Base-by-base conservation (phyloP, 805 yeast species). In the Wickerhamiella siamensis region DNA sequence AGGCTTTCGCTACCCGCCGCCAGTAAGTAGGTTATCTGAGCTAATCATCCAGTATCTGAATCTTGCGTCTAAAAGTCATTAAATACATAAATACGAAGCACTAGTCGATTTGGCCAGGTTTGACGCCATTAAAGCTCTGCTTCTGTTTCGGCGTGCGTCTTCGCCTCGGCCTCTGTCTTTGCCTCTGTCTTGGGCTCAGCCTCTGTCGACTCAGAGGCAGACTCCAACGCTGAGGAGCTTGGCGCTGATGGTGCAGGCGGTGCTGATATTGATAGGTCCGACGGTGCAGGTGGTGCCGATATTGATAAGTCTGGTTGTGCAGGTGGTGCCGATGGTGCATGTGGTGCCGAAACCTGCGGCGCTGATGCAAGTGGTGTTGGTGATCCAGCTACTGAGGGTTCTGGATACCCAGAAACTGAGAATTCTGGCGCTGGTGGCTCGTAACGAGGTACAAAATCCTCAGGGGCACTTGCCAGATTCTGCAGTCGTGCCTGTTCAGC, bases 1-100 rank as follows among this genome's bases (percentile, higher is more conserved):
- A 86, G 77, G 96, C 96, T 69, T 83, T 87, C 86, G 82, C 95
- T 60, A 76, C 95, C 69, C 95, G 95, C 77, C 48, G 55, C 42
- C 47, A 50, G 51, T 49, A 47, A 47, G 39, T 15, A n/a, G n/a
- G n/a, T n/a, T n/a, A n/a, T 16, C 6, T 21, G 16, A 9, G 19
- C 34, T 31, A 15, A 21, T 24, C 19, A 38, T 38, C 16, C n/a
- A 32, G 20, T 20, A 37, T 16, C 17, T 19, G n/a, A 20, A 15
- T 24, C n/a, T n/a, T n/a, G n/a, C n/a, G n/a, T n/a, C n/a, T n/a
- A n/a, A n/a, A n/a, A 18, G n/a, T 12, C 20, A 37, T 10, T 22
- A 16, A 22, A 12, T 15, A 22, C 10, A 16, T 22, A 16, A 16
- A 9, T 9, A 37, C 18, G 14, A 35, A 10, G 21, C 12, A 14